Evolutionary conservation across 1,139 yeast genomes (phyloP), one percentile per base, ranked within the genome.

Genomic region (Suhomyces terraborum): DNA sequence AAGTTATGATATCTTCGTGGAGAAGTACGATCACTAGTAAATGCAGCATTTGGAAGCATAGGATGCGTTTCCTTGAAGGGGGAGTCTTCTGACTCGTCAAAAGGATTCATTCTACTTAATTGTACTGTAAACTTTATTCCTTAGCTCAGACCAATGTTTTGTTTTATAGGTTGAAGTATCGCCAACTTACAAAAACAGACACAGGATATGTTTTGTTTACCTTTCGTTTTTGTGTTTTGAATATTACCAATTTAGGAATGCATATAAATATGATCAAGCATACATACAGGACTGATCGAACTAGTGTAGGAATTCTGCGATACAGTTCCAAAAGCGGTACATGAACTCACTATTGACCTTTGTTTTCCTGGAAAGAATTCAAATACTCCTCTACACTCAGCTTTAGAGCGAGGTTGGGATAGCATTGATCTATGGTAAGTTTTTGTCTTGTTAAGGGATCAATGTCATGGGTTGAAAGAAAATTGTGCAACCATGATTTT

Each of bases 11-110:
- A 63, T 42, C 73, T 59, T 50, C 65, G 62, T 1, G 76, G 75
- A 3, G 75, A 69, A 6, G 61, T 54, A 27, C 71, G 53, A 40
- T 69, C 73, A 36, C 66, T 61, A 1, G 73, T 67, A 47, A 70
- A 70, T 3, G 75, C 77, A 14, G 72, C 70, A 42, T 57, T 54
- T 10, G 77, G 77, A 16, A 64, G 53, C 37, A 61, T 52, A 14
- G 71, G 73, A 10, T 51, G 54, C 9, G 48, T 33, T 40, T 67
- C 73, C 43, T 51, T 48, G 46, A 66, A 69, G 2, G 74, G 73
- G 34, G 52, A 46, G 40, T 56, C 61, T 4, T 61, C 62, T 17
- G 63, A 62, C 30, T 63, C 70, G 22, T 63, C 69, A 49, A 67
- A 68, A 6, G 74, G 72, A 46, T 58, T 62, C 67, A 62, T 63